phyloP scores from a whole-genome alignment of 257 asterid genomes.

The Paraleonurus japonicus region DNA sequence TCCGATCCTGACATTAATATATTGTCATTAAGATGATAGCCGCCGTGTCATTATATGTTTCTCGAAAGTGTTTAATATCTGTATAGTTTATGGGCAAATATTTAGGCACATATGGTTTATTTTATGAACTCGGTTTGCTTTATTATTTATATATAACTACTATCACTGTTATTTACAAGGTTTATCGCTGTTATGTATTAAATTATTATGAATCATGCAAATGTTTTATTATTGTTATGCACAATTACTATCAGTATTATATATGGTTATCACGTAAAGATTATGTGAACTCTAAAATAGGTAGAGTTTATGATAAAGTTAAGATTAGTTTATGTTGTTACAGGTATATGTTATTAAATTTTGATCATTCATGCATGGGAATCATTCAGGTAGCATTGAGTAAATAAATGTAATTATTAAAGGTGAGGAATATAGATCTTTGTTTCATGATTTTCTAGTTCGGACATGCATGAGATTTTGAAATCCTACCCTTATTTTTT shows the following conservation, averaged over 20 bases:
- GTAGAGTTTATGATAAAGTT: too few relatives aligned
- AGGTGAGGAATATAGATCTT: neutral
- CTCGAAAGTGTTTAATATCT: neutral
- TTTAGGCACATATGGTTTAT: too few relatives aligned
- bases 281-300: too few relatives aligned
- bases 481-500: neutral
- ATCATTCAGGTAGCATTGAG: constrained; percentile 1
- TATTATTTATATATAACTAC: too few relatives aligned
- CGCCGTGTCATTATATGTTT: neutral
- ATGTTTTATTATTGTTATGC: too few relatives aligned
- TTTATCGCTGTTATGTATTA: too few relatives aligned
- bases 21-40: neutral
- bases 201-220: too few relatives aligned
- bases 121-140: too few relatives aligned
- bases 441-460: neutral
- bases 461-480: too few relatives aligned
- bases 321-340: constrained; percentile 4
- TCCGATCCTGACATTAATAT: constrained; percentile 7
- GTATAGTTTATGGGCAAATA: neutral
- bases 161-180: too few relatives aligned
- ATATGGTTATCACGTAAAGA: too few relatives aligned
- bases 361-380: constrained; percentile 3
- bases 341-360: neutral
- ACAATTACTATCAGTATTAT: too few relatives aligned
- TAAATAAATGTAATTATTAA: constrained; percentile 9